phyloP scores from a whole-genome alignment of 768 basidiomycete genomes.

The Termitomyces sp. region DNA sequence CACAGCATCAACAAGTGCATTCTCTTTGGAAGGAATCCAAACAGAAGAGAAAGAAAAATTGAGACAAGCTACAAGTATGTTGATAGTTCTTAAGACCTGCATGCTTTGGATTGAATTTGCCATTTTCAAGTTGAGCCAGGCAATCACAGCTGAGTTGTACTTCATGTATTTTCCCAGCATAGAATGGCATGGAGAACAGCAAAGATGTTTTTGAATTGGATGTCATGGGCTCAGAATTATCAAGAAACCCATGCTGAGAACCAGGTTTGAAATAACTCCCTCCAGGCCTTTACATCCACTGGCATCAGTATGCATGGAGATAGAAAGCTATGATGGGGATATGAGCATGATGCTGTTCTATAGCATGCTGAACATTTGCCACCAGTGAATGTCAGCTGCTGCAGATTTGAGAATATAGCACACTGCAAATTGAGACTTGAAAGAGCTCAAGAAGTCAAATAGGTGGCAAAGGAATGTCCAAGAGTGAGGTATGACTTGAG shows the following conservation, averaged over 20 bases:
- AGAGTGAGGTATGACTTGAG: conserved; percentile 28
- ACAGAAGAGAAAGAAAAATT: not conserved
- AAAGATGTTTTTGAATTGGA: not conserved
- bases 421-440: conserved; percentile 15
- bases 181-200: not conserved
- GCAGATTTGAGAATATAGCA: conserved; percentile 21
- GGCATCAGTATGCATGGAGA: no score
- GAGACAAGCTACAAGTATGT: not conserved
- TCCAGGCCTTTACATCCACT: conserved; percentile 18
- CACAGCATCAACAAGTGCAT: no score
- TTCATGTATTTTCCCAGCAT: not conserved
- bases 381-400: conserved; percentile 27
- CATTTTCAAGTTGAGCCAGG: no score
- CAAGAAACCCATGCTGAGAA: not conserved
- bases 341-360: conserved; percentile 27
- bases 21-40: no score
- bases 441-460: conserved; percentile 23
- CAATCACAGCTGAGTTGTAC: not conserved
- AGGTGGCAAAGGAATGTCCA: conserved; percentile 24
- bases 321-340: conserved; percentile 1
- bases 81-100: no score
- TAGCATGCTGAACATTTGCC: conserved; percentile 16
- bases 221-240: not conserved
- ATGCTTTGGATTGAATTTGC: not conserved
- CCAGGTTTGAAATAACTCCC: conserved; percentile 10